Conservation (phyloP, 495 filamentous ascomycete genomes). For the Penicillium alfredii region DNA sequence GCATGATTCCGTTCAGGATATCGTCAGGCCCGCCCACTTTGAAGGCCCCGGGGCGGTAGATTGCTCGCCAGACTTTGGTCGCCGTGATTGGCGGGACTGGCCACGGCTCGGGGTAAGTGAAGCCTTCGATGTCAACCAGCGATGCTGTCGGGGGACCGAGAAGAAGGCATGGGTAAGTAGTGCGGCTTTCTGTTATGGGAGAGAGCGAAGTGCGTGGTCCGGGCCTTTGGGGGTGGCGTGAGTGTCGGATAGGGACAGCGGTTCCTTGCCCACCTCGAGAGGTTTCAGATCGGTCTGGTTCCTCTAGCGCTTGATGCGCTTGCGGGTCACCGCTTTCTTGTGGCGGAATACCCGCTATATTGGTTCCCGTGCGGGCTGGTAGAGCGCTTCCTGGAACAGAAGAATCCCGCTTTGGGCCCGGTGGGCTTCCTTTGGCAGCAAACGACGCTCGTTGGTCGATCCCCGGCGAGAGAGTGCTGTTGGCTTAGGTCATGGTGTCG, state of each 20-base stretch:
- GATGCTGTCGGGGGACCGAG: conserved; percentile 13
- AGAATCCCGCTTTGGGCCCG: conserved; percentile 4
- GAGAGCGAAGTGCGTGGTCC: too few species aligned
- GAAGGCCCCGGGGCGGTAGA: conserved; percentile 10
- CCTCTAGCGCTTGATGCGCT: conserved; percentile 6
- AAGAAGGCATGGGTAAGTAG: conserved; percentile 21
- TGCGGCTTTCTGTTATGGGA: conserved; percentile 19
- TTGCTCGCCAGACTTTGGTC: too few species aligned
- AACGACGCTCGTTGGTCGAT: conserved; percentile 8
- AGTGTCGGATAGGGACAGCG: conserved; percentile 1
- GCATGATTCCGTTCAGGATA: conserved; percentile 18
- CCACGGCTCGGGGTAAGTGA: too few species aligned
- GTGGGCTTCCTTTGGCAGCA: too few species aligned
- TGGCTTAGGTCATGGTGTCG: conserved; percentile 6
- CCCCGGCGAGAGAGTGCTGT: conserved; percentile 6
- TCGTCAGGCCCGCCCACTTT: conserved; percentile 23
- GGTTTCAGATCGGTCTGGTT: conserved; percentile 8
- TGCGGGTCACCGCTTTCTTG: too few species aligned
- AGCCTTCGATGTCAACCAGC: conserved; percentile 16
- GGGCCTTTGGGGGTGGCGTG: conserved; percentile 6
- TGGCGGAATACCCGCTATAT: too few species aligned
- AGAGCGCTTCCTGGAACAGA: too few species aligned
- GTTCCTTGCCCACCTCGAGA: conserved; percentile 11
- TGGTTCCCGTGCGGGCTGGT: too few species aligned
- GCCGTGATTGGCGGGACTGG: too few species aligned